These are phyloP conservation scores for Berberis thunbergii DNA, from an alignment of 164 flowering plant genomes.

Conservation along the genomic window DNA sequence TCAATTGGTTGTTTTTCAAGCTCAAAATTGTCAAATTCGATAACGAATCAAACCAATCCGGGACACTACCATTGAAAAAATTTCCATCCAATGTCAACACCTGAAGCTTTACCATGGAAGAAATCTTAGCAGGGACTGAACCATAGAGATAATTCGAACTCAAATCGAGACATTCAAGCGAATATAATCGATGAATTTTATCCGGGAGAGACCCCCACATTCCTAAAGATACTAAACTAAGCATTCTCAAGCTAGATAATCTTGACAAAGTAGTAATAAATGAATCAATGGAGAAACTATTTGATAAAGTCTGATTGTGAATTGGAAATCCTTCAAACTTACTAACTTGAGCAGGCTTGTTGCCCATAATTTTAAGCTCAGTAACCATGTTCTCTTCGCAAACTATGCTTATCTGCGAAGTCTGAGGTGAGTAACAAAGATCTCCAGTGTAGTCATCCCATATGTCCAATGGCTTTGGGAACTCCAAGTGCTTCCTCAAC, in stretches of 20 bases:
- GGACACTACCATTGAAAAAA: conserved; percentile 65
- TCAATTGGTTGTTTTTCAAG: conserved; percentile 59
- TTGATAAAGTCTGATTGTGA: conserved; percentile 47
- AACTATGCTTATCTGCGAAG: conserved; percentile 38
- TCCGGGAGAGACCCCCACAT: conserved; percentile 78
- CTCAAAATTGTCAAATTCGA: conserved; percentile 61
- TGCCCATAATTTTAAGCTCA: conserved; percentile 58
- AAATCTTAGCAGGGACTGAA: conserved; percentile 54
- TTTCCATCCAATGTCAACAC: conserved; percentile 52
- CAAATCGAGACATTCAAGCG: conserved; percentile 55
- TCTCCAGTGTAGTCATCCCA: conserved; percentile 44
- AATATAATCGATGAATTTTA: conserved; percentile 52
- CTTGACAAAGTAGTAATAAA: conserved; percentile 59
- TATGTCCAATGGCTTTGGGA: conserved; percentile 54
- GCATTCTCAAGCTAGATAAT: conserved; percentile 46
- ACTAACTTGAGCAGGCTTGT: conserved; percentile 23
- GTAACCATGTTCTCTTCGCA: conserved; percentile 49
- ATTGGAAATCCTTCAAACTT: conserved; percentile 46
- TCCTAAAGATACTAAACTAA: conserved; percentile 63
- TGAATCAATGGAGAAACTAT: conserved; percentile 62
- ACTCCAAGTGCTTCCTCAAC: conserved; percentile 68
- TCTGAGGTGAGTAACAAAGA: conserved; percentile 44
- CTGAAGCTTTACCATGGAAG: conserved; percentile 50
- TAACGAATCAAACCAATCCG: conserved; percentile 61
- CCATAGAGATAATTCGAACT: conserved; percentile 68